Base-by-base conservation (phyloP, 768 basidiomycete genomes). In the Lentinula sp. region DNA sequence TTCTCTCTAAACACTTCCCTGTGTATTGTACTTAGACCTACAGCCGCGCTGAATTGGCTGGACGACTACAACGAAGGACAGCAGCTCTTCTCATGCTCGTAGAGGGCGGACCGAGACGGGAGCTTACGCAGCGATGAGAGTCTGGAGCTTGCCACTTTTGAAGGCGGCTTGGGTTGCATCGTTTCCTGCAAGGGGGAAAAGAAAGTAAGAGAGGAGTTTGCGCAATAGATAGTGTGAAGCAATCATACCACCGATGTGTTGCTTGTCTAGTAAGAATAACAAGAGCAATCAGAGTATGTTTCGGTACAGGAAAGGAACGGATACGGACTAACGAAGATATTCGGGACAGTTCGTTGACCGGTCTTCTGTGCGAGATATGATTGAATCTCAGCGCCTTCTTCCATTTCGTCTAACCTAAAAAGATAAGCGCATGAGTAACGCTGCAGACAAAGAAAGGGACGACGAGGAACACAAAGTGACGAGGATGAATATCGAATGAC, bases 311-410 rank as follows among this genome's bases (percentile, higher is more conserved):
- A 49, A n/a, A 36, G 4, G 6, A 3, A 28, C 9, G 37, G 18
- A 28, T 55, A 76, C 79, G 79, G 62, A 90, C 88, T 81, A 68
- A 93, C 80, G 75, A 90, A 93, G 61, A 90, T 79, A 68, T 85
- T 89, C 35, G 91, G 91, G 5, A 93, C 91, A 10, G 87, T 87
- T 20, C 81, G 71, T 65, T 88, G 91, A 0, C 79, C 79, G 0
- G 88, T 89, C 79, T 85, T 87, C 65, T 80, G 59, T 2, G 10
- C 20, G 4, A 94, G 77, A 66, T 91, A 92, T 20, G 72, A 66
- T 68, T 93, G 91, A 60, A 93, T 90, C 0, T 67, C 84, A 16
- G 63, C 16, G 9, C 84, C 88, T 41, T 93, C 85, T 0, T 82
- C 75, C 35, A 73, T 74, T 54, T 76, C 63, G 69, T 91, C 86